Evolutionary conservation across 2,329 filamentous ascomycete species (phyloP), one percentile per base, ranked within the genome.

Genomic region (Chalara sp.): DNA sequence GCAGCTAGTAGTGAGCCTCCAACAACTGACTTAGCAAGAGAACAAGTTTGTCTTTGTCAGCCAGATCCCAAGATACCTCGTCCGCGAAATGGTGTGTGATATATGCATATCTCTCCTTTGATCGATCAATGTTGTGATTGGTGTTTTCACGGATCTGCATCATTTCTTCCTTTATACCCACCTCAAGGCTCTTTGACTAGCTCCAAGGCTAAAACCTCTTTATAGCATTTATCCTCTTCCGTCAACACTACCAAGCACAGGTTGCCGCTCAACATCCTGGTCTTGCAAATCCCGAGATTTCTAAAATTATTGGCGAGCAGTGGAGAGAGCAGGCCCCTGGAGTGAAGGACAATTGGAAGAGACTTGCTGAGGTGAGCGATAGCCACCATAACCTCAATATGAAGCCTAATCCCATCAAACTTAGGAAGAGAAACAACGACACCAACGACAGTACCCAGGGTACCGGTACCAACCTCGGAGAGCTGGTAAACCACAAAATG

Each of bases 191-290:
- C 56, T 57, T 61, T 61, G 54, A 59, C 21, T 44, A 53, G 55
- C 58, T 60, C 57, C 58, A 65, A 21, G 35, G 46, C 46, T 48
- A 64, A 57, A 52, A 60, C 43, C 53, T 59, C 67, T 64, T 66
- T 67, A 56, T 68, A 99, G 93, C 92, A 47, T 99, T 99, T 72
- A 99, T 99, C 59, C 77, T 99, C 61, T 99, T 96, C 73, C 89
- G 93, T 39, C 91, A 97, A 67, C 87, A 95, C 67, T 86, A 93
- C 63, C 92, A 97, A 69, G 83, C 87, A 13, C 76, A 81, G 46
- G 89, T 97, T 47, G 86, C 91, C 37, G 77, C 83, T 49, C 79
- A 88, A 60, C 81, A 96, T 63, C 92, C 91, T n/a, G 87, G 89
- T 43, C 80, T 96, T 57, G 84, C 91, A 44, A 97, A 97, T 69